Evolutionary conservation across 2,329 filamentous ascomycete species (phyloP).

Genomic region (Xenoacremonium recifei): DNA sequence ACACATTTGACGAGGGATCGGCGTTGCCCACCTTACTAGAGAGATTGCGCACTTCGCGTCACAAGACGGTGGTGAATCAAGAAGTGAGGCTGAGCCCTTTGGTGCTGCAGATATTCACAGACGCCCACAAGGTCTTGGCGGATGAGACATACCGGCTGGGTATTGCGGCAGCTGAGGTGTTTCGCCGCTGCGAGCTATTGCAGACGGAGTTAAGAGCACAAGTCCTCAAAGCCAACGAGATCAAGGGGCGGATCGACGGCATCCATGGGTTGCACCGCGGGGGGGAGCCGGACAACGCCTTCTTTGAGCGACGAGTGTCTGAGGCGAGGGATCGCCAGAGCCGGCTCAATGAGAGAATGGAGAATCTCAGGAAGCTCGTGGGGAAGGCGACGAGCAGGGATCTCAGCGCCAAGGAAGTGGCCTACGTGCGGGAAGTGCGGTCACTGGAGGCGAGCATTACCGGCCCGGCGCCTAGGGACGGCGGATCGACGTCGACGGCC

Average conservation of each 20-base stretch:
- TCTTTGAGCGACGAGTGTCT: constrained; percentile 58
- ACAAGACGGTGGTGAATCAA: constrained; percentile 62
- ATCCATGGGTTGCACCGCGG: constrained; percentile 50
- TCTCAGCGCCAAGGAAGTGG: constrained; percentile 44
- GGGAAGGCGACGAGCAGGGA: constrained; percentile 42
- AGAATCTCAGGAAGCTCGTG: constrained; percentile 50
- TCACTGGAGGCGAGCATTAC: constrained; percentile 54
- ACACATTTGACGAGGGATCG: constrained; percentile 57
- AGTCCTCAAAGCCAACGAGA: constrained; percentile 62
- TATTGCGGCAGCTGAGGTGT: constrained; percentile 69
- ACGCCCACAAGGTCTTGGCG: constrained; percentile 69
- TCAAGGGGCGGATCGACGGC: constrained; percentile 64
- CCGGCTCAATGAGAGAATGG: constrained; percentile 57
- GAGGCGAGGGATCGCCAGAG: constrained; percentile 55
- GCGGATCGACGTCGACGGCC: constrained; percentile 34
- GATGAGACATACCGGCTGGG: constrained; percentile 69
- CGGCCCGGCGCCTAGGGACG: constrained; percentile 28
- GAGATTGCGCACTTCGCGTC: constrained; percentile 55
- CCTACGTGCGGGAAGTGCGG: constrained; percentile 46
- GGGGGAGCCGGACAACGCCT: constrained; percentile 52
- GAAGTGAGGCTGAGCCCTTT: constrained; percentile 69
- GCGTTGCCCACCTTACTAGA: constrained; percentile 56
- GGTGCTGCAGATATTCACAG: constrained; percentile 69
- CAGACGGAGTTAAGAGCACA: constrained; percentile 68
- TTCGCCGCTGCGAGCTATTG: constrained; percentile 66